Conservation (phyloP, 2,329 filamentous ascomycete species). For the Aspergillus ibericus region DNA sequence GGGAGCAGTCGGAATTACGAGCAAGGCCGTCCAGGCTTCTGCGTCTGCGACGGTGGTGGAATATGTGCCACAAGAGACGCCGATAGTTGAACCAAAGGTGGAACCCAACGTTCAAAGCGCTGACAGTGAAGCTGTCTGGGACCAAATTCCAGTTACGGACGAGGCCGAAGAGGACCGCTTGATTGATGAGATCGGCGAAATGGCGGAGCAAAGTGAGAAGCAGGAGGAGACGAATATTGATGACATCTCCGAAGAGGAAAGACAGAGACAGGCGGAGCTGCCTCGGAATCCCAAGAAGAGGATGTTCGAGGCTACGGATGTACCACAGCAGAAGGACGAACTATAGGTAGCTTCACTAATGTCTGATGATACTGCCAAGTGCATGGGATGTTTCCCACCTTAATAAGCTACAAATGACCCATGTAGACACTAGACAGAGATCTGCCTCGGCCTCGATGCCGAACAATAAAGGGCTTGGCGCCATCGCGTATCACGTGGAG, state of each 20-base stretch:
- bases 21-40: constrained; percentile 27
- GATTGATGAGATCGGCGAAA: constrained; percentile 44
- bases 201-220: constrained; percentile 32
- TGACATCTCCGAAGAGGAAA: constrained; percentile 39
- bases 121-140: constrained; percentile 19
- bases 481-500: constrained; percentile 35
- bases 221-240: constrained; percentile 32
- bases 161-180: constrained; percentile 34
- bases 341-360: constrained; percentile 27
- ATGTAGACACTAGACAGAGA: background rate
- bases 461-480: constrained; percentile 23
- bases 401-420: background rate
- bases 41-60: constrained; percentile 21
- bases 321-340: constrained; percentile 40
- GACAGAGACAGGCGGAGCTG: constrained; percentile 36
- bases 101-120: constrained; percentile 20
- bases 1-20: constrained; percentile 49
- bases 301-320: constrained; percentile 47
- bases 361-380: background rate
- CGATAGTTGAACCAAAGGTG: constrained; percentile 20
- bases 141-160: constrained; percentile 21
- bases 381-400: background rate
- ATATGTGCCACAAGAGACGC: constrained; percentile 19
- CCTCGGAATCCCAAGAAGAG: constrained; percentile 50
- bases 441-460: background rate